phyloP scores from a whole-genome alignment of 345 rosid species.

The Moricandia arvensis region DNA sequence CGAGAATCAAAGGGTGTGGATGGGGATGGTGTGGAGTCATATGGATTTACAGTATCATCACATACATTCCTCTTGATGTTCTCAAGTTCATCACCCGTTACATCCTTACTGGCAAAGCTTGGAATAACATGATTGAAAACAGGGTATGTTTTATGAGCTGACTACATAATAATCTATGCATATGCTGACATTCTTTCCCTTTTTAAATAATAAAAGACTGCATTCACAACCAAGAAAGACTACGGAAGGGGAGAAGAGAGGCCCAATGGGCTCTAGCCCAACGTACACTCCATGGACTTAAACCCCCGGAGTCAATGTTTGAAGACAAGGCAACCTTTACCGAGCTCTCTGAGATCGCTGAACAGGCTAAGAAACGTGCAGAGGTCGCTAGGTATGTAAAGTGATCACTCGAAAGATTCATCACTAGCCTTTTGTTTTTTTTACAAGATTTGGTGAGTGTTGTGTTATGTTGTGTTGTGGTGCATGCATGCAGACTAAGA shows the following conservation, averaged over 20 bases:
- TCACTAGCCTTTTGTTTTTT: too few species aligned
- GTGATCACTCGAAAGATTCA: neutral
- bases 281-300: slow-evolving; percentile 74
- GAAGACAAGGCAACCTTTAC: slow-evolving; percentile 56
- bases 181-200: neutral
- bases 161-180: neutral
- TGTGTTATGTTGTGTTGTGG: slow-evolving; percentile 1
- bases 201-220: slow-evolving; percentile 42
- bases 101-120: slow-evolving; percentile 72
- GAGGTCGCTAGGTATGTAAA: slow-evolving; percentile 79
- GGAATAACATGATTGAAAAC: slow-evolving; percentile 73
- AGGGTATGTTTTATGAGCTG: slow-evolving; percentile 49
- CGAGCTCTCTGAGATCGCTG: slow-evolving; percentile 82
- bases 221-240: slow-evolving; percentile 84
- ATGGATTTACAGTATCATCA: slow-evolving; percentile 72
- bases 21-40: slow-evolving; percentile 97
- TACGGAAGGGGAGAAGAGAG: slow-evolving; percentile 81
- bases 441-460: slow-evolving; percentile 4
- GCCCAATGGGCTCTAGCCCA: slow-evolving; percentile 90
- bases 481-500: slow-evolving; percentile 48
- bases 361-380: slow-evolving; percentile 88
- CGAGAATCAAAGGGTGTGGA: slow-evolving; percentile 65
- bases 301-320: slow-evolving; percentile 53
- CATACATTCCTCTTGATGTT: slow-evolving; percentile 73
- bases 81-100: slow-evolving; percentile 71